phyloP scores from a whole-genome alignment of 805 yeast genomes.

The Metschnikowia continentalis region DNA sequence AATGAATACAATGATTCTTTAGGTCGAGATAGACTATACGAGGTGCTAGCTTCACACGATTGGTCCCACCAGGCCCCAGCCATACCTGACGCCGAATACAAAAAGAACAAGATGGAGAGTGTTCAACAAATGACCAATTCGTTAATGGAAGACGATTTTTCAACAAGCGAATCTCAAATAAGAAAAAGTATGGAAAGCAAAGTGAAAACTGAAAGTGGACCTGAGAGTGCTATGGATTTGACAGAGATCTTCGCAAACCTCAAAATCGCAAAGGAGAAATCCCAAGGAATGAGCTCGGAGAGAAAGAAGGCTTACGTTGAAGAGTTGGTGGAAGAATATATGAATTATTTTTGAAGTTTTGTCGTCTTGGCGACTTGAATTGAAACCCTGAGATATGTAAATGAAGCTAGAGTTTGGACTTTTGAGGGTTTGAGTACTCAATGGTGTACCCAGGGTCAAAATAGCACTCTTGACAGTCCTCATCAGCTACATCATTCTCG shows the following conservation, averaged over 20 bases:
- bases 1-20: constrained; percentile 42
- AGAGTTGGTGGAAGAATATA: constrained; percentile 34
- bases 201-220: no score
- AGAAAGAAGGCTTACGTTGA: constrained; percentile 32
- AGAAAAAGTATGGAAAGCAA: no score
- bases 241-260: constrained; percentile 31
- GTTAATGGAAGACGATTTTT: constrained; percentile 6
- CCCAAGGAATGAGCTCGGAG: constrained; percentile 20
- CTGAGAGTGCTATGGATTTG: constrained; percentile 18
- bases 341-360: constrained; percentile 25
- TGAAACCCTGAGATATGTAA: neutral
- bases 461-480: constrained; percentile 78
- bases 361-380: neutral
- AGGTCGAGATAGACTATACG: constrained; percentile 42
- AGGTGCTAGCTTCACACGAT: constrained; percentile 45
- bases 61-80: constrained; percentile 35
- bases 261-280: constrained; percentile 32
- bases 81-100: constrained; percentile 14
- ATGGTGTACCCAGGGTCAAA: constrained; percentile 56
- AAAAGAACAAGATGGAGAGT: constrained; percentile 19
- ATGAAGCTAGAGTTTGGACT: constrained; percentile 8
- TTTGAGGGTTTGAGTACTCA: constrained; percentile 15
- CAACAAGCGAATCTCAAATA: neutral
- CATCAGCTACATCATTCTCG: constrained; percentile 74
- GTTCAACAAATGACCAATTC: constrained; percentile 27